Conservation (phyloP, 1,284 basidiomycete genomes). For the Chalciporus piperatoides region DNA sequence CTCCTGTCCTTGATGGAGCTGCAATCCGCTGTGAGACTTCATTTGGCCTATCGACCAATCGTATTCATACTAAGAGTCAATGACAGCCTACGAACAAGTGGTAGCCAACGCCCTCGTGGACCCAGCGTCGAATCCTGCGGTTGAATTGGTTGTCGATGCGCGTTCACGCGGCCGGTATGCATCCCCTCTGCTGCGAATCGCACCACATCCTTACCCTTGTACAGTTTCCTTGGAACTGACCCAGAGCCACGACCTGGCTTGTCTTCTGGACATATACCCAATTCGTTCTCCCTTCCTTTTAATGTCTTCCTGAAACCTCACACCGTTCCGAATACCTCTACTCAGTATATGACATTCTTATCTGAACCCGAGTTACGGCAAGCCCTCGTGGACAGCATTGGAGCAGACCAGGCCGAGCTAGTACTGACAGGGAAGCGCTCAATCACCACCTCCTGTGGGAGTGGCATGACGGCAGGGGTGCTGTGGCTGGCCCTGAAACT, state of each 20-base stretch:
- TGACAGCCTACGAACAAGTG: conserved; percentile 78
- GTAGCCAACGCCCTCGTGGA: conserved; percentile 63
- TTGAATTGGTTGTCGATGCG: conserved; percentile 85
- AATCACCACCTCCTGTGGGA: conserved; percentile 79
- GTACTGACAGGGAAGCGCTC: conserved; percentile 57
- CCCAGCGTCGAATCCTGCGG: conserved; percentile 40
- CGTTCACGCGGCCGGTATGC: conserved; percentile 72
- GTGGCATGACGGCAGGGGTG: conserved; percentile 95
- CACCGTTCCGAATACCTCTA: conserved; percentile 35
- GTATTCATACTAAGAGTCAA: conserved; percentile 17
- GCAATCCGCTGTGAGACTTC: conserved; percentile 58
- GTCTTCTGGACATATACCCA: conserved; percentile 90
- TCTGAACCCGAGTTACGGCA: conserved; percentile 52
- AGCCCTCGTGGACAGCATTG: conserved; percentile 61
- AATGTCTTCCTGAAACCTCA: conserved; percentile 65
- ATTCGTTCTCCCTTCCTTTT: conserved; percentile 86
- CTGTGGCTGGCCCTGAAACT: conserved; percentile 85
- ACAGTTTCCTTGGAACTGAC: conserved; percentile 73
- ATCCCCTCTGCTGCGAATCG: background rate
- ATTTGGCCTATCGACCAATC: conserved; percentile 18
- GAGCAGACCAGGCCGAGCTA: conserved; percentile 48
- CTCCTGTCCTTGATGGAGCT: conserved; percentile 47
- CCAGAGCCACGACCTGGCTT: conserved; percentile 90
- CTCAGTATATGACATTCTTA: conserved; percentile 64
- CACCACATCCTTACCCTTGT: conserved; percentile 8